Evolutionary conservation across 225 moss, liverwort and hornwort genomes (phyloP).

Genomic region (Anthoceros angustus): DNA sequence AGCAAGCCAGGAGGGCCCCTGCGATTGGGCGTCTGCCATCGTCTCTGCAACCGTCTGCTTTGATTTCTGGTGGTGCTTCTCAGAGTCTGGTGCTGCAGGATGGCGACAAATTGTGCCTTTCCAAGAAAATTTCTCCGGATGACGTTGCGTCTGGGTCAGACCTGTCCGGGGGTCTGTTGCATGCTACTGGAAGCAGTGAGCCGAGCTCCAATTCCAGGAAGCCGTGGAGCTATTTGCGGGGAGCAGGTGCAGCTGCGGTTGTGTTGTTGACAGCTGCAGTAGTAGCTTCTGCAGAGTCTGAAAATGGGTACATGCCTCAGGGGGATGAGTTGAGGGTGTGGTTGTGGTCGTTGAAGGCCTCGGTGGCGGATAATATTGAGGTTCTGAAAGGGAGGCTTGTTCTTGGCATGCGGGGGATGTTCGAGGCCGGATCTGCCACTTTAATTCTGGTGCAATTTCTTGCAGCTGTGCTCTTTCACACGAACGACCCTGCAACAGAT

Average conservation of each 20-base stretch:
- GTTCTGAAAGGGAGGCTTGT: background rate
- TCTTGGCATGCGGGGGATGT: constrained; percentile 7
- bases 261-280: constrained; percentile 40
- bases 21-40: background rate
- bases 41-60: background rate
- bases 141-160: background rate
- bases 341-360: constrained; percentile 1
- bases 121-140: background rate
- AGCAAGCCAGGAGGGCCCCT: background rate
- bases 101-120: background rate
- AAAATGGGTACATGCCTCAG: constrained; percentile 22
- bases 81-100: background rate
- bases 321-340: constrained; percentile 14
- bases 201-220: background rate
- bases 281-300: constrained; percentile 19
- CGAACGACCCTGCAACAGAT: constrained; percentile 40
- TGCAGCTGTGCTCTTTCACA: background rate
- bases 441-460: background rate
- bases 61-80: background rate
- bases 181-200: background rate
- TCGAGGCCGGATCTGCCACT: constrained; percentile 39
- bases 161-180: background rate
- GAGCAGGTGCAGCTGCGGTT: constrained; percentile 39
- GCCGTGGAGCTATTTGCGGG: constrained; percentile 15
- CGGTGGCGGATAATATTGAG: background rate